Percentiles rank a stretch among this genome's conserved stretches.
Evolutionary conservation across 1,139 yeast species (phyloP).

Genomic region (Yamadazyma friedrichii): DNA sequence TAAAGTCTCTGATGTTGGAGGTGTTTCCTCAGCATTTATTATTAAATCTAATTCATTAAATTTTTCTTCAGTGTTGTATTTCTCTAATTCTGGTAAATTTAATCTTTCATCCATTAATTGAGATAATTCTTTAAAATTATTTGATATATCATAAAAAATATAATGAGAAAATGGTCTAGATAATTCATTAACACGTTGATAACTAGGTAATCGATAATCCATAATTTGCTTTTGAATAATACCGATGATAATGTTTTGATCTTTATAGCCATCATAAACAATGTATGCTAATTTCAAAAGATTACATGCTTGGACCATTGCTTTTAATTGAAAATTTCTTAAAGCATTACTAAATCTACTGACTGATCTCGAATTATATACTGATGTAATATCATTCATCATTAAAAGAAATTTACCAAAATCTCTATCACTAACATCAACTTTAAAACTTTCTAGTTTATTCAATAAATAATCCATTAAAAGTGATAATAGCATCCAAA

Average conservation of each 20-base stretch:
- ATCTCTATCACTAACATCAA: slow-evolving; percentile 18
- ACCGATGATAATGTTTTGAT: slow-evolving; percentile 17
- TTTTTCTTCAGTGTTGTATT: slow-evolving; percentile 7
- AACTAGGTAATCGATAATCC: slow-evolving; percentile 13
- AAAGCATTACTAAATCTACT: slow-evolving; percentile 11
- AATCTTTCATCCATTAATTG: slow-evolving; percentile 9
- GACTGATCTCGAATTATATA: slow-evolving; percentile 10
- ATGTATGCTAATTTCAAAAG: slow-evolving; percentile 17
- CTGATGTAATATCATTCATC: slow-evolving; percentile 19
- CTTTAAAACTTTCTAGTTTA: slow-evolving; percentile 18
- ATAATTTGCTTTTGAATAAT: slow-evolving; percentile 13
- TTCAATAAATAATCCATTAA: slow-evolving; percentile 23
- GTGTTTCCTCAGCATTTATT: background rate
- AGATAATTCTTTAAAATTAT: slow-evolving; percentile 12
- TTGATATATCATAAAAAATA: slow-evolving; percentile 11
- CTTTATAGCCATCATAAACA: slow-evolving; percentile 37
- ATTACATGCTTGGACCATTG: slow-evolving; percentile 14
- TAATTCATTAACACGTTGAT: slow-evolving; percentile 9
- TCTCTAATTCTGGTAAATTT: slow-evolving; percentile 12
- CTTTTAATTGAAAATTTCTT: slow-evolving; percentile 15
- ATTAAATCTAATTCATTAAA: slow-evolving; percentile 6
- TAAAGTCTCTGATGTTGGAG: slow-evolving; percentile 2
- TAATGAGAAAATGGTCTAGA: slow-evolving; percentile 12
- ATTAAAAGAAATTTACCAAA: slow-evolving; percentile 23
- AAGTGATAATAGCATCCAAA: slow-evolving; percentile 28